Evolutionary conservation across 768 basidiomycete species (phyloP), one percentile per base, ranked within the genome.

Genomic region (Leccinum incarnatum): DNA sequence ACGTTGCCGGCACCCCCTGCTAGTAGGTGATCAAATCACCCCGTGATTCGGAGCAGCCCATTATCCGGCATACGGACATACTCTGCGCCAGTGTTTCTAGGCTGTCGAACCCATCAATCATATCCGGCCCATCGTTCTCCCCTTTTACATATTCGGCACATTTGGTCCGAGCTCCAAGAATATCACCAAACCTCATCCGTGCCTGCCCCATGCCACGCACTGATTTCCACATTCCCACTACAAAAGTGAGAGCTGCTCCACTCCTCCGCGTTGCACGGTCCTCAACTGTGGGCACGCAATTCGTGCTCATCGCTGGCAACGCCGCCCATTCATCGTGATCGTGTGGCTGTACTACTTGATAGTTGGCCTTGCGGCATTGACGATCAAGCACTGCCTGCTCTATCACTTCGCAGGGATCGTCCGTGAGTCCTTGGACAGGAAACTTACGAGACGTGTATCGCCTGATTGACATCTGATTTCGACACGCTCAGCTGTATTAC

Each of bases 401-500:
- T 55, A 60, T 59, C 48, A 55, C 48, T 17, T 45, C 42, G 54
- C 49, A 48, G 57, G 48, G 60, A 61, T 67, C 59, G 54, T 42
- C 46, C 49, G 11, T 49, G 17, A 40, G 40, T 42, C 23, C 23
- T 53, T 50, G 47, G 42, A 1, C 37, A 7, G 40, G 40, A 17
- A 40, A 23, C n/a, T 59, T 64, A 67, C 64, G 65, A 56, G 48
- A 66, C 51, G 6, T 42, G 30, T 48, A 37, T 54, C 37, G 32
- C 10, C n/a, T 47, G 9, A 55, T 17, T 36, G 34, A n/a, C 46
- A 45, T 46, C 51, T 47, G 21, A 37, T 45, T 51, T 30, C 4
- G 46, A 50, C 50, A 29, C 15, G 29, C 19, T 46, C 49, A 25
- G 37, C 32, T 51, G 11, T 25, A 52, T 34, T 36, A 42, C 53